Base-by-base conservation (phyloP, 352 stramenopile species). In the Blastocystis sp. region DNA sequence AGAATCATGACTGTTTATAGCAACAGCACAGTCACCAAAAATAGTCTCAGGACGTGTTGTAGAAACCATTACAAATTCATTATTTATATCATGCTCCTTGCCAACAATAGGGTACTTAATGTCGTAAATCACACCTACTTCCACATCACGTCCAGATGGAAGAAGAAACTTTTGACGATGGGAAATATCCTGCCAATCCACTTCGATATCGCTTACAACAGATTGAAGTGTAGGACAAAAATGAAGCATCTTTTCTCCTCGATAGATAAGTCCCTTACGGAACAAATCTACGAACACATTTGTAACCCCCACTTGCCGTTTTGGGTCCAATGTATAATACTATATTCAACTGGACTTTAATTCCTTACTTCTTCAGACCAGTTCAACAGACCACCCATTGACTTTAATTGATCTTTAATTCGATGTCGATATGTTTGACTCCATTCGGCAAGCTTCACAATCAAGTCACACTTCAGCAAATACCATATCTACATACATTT, bases 11-110 rank as follows among this genome's bases (percentile, higher is more conserved):
- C 96, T 96, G 90, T 99, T 96, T 0, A 99, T 94, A 42, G 96
- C 98, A 15, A 99, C 94, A 0, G 97, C 97, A 0, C 96, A 96
- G 90, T 99, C 97, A 6, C 97, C 97, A 82, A 98, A 96, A 69
- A 99, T 98, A 2, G 97, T 99, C 91, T 99, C 97, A 0, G 96
- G 96, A 73, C 97, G 92, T 0, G 97, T 99, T 0, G 97, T 99
- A 59, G 97, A 96, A 9, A 99, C 95, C 11, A 96, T 78, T 19
- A 78, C 15, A 37, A 60, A 88, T 22, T 80, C 27, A 48, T 70
- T 19, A 40, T 19, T 9, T 17, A 35, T 44, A 5, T 90, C 76
- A 30, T 40, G 82, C 90, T 91, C 91, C 60, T 92, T 88, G 24
- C 90, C 92, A 15, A 92, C 92, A 0, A 97, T 89, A 37, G 93